Evolutionary conservation across 306 rosid genomes (phyloP).

Genomic region (Cajanus cajan): DNA sequence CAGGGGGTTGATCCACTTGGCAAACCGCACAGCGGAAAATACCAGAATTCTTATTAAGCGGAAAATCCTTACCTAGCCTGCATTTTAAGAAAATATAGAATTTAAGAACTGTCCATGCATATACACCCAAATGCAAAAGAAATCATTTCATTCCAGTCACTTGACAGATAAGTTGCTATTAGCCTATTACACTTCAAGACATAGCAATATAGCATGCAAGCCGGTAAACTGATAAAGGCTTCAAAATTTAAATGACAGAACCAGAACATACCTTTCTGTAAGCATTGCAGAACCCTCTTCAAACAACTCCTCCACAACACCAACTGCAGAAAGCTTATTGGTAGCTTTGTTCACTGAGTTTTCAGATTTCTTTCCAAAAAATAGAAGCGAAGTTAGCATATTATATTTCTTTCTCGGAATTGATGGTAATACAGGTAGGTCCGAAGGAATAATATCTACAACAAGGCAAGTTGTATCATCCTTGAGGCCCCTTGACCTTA

Average conservation of each 20-base stretch:
- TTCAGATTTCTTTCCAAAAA: conserved; percentile 81
- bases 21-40: conserved; percentile 92
- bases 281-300: conserved; percentile 99
- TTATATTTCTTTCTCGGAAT: conserved; percentile 74
- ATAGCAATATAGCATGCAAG: not conserved
- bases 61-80: conserved; percentile 92
- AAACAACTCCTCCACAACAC: conserved; percentile 93
- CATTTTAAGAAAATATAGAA: conserved; percentile 29
- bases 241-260: not conserved
- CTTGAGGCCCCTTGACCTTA: conserved; percentile 95
- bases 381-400: conserved; percentile 59
- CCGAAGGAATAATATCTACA: conserved; percentile 93
- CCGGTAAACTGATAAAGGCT: not conserved
- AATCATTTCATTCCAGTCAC: conserved; percentile 17
- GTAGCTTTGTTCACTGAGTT: conserved; percentile 66
- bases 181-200: not conserved
- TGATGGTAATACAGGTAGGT: conserved; percentile 67
- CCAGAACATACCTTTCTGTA: conserved; percentile 66
- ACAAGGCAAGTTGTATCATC: conserved; percentile 98
- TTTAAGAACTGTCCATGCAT: not conserved
- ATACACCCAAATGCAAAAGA: not conserved
- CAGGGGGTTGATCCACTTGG: conserved; percentile 88
- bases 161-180: not conserved
- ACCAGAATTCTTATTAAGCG: conserved; percentile 59
- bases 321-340: conserved; percentile 86